Evolutionary conservation across 169 alveolate genomes (phyloP).

Genomic region (Eimeria maxima): DNA sequence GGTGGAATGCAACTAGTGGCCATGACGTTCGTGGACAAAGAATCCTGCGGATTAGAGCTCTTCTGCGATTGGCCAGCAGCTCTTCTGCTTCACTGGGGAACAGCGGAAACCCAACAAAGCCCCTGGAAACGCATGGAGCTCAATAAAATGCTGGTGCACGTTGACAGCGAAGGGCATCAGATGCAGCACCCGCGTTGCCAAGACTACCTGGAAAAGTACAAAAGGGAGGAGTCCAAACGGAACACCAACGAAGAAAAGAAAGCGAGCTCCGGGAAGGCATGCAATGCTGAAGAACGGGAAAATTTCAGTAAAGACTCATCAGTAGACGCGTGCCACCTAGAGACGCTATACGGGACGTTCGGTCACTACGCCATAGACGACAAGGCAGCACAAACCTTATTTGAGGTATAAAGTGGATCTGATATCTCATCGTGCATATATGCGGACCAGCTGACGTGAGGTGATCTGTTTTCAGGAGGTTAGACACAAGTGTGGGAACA

Average conservation of each 20-base stretch:
- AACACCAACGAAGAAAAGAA: not conserved
- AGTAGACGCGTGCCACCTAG: not conserved
- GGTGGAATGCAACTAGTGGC: conserved; percentile 66
- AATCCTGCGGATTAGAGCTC: conserved; percentile 60
- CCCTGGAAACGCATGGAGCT: conserved; percentile 74
- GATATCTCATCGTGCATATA: not conserved
- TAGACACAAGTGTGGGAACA: not conserved
- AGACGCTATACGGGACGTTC: conserved; percentile 61
- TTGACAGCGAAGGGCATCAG: not conserved
- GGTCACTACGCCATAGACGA: conserved; percentile 63
- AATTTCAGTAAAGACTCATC: not conserved
- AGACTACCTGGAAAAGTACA: not conserved
- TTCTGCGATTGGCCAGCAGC: conserved; percentile 77
- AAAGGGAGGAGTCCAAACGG: not conserved
- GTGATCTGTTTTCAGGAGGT: not conserved
- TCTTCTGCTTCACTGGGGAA: conserved; percentile 72
- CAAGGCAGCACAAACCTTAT: conserved; percentile 67
- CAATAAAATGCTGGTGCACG: conserved; percentile 67
- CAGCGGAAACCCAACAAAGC: not conserved
- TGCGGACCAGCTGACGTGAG: not conserved
- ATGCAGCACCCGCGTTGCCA: not conserved
- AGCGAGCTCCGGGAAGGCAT: not conserved
- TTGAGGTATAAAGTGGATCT: conserved; percentile 38
- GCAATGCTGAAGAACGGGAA: not conserved
- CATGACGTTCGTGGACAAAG: conserved; percentile 61